Percentiles rank a stretch among this genome's conserved stretches.
phyloP scores from a whole-genome alignment of 345 rosid species.

The Zanthoxylum bungeanum region DNA sequence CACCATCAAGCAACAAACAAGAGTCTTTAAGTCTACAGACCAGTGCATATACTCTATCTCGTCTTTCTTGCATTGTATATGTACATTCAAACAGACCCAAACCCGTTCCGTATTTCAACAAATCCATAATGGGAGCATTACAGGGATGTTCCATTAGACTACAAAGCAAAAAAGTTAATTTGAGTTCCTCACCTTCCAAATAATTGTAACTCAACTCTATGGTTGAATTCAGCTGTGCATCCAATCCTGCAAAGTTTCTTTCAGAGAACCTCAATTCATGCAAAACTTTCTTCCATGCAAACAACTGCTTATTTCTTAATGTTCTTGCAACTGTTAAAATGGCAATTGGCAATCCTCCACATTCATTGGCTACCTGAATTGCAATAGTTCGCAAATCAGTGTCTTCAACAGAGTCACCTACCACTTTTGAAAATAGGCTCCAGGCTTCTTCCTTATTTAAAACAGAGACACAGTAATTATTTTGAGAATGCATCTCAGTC shows the following conservation, averaged over 20 bases:
- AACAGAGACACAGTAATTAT: not conserved
- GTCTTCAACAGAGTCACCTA: slow-evolving; percentile 3
- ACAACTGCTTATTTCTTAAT: slow-evolving; percentile 13
- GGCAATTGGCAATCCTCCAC: slow-evolving; percentile 17
- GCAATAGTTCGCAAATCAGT: slow-evolving; percentile 5
- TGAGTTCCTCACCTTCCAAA: not conserved
- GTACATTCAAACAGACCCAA: slow-evolving; percentile 11
- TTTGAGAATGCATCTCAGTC: slow-evolving; percentile 2
- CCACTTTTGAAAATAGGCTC: slow-evolving; percentile 19
- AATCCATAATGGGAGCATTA: not conserved
- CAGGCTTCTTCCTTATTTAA: slow-evolving; percentile 20
- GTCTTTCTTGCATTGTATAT: not conserved
- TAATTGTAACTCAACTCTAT: not conserved
- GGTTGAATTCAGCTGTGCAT: not conserved
- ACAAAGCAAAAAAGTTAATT: slow-evolving; percentile 1
- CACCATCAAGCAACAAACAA: not conserved
- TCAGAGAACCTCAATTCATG: not conserved
- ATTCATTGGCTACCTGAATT: slow-evolving; percentile 11
- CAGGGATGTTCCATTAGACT: not conserved
- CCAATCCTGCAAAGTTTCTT: not conserved
- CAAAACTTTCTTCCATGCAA: not conserved
- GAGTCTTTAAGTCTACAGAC: slow-evolving; percentile 22
- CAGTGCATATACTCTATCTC: not conserved
- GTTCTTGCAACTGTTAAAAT: slow-evolving; percentile 18
- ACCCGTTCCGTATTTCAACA: slow-evolving; percentile 28